Percentiles rank a stretch among this genome's conserved stretches.
phyloP scores from a whole-genome alignment of 768 basidiomycete species.

The Podaxis rugospora region DNA sequence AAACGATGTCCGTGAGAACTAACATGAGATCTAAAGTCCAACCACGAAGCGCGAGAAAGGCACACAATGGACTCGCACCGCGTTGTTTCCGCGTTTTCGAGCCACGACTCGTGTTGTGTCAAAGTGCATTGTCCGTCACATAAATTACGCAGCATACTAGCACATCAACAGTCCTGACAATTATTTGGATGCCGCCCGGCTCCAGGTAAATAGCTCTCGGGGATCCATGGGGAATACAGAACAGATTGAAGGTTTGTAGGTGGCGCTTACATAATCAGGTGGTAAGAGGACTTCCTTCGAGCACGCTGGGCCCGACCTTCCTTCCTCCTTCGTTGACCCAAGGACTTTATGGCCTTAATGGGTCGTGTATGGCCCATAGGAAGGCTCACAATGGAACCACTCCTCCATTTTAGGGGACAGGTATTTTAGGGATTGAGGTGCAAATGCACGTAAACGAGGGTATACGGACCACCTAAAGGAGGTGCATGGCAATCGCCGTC shows the following conservation, averaged over 20 bases:
- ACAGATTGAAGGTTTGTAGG: neutral
- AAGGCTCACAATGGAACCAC: neutral
- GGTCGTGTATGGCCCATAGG: neutral
- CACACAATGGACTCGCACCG: neutral
- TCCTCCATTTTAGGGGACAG: neutral
- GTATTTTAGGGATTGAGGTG: neutral
- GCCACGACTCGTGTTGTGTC: neutral
- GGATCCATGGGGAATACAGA: neutral
- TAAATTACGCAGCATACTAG: no score
- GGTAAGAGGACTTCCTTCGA: neutral
- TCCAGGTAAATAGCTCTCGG: neutral
- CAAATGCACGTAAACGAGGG: neutral
- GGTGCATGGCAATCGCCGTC: neutral
- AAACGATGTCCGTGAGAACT: neutral
- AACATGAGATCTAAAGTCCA: neutral
- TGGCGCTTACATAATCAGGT: neutral
- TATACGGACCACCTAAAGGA: neutral
- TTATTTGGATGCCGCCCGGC: neutral
- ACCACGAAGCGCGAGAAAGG: neutral
- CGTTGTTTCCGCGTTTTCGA: constrained; percentile 3
- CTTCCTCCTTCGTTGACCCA: neutral
- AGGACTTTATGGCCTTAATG: neutral
- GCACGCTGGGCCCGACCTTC: neutral
- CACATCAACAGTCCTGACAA: no score
- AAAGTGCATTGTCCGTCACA: neutral